These are phyloP conservation scores for Pterocarpus macrocarpus DNA, from an alignment of 306 rosid species.

Conservation along the genomic window DNA sequence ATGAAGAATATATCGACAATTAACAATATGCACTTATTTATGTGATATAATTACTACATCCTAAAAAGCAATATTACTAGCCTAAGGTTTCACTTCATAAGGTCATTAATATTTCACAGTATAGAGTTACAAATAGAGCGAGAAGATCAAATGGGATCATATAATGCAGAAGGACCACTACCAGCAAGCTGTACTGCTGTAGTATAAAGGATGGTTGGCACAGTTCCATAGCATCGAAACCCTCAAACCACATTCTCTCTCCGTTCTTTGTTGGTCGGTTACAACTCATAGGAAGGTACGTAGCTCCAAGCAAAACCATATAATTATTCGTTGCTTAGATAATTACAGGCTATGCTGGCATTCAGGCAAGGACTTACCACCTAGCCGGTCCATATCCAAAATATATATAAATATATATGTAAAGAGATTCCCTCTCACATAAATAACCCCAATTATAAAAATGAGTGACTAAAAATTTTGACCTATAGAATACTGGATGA, in stretches of 20 bases:
- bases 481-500: too few relatives aligned
- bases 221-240: constrained; percentile 18
- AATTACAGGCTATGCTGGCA: constrained; percentile 36
- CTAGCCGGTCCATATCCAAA: constrained; percentile 45
- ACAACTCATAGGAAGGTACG: constrained; percentile 54
- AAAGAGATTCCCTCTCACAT: not conserved
- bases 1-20: too few relatives aligned
- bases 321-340: constrained; percentile 37
- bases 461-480: too few relatives aligned
- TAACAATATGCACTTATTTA: too few relatives aligned
- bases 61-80: too few relatives aligned
- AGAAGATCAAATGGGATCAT: not conserved
- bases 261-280: constrained; percentile 49
- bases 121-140: not conserved
- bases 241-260: constrained; percentile 36
- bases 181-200: constrained; percentile 1
- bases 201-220: constrained; percentile 39
- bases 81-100: not conserved
- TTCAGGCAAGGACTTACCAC: constrained; percentile 38
- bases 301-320: constrained; percentile 36
- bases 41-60: too few relatives aligned
- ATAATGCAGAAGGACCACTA: constrained; percentile 42
- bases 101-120: not conserved
- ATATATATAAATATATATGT: not conserved
- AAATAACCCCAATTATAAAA: not conserved